Evolutionary conservation across 805 yeast species (phyloP), one percentile per base, ranked within the genome.

Genomic region (Scheffersomyces coipomensis): DNA sequence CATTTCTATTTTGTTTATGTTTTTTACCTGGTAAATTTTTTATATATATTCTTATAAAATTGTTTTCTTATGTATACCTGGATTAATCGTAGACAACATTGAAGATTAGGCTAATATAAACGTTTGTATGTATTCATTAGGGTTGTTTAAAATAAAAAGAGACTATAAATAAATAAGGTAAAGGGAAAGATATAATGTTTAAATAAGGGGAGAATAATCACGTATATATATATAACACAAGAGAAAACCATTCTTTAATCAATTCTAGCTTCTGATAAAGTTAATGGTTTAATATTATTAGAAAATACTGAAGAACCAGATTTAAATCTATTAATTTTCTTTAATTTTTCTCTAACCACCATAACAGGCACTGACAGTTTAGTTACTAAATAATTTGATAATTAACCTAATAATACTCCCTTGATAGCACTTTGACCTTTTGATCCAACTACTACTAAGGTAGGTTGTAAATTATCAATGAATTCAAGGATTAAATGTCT

Each of bases 341-440:
- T 83, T 53, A 85, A 69, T 56, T 82, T 84, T 48, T 78, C 77
- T 43, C 86, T 71, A 16, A 85, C 91, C 35, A 84, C 90, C 91
- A 84, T 84, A 17, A 84, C 90, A 0, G 91, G 90, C 2, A 81
- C 87, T 13, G 81, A 66, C 50, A 83, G 76, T 56, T 81, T 79
- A 13, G 87, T 79, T 13, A 84, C 88, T 45, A 84, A 63, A 56
- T 84, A 83, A 50, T 84, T 84, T 2, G 88, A 81, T 42, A 85
- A 70, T 2, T 86, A 79, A 2, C 91, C 91, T 44, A 83, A 70
- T 38, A 84, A 69, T 7, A 84, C 88, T 5, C 91, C 90, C 56
- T 81, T 81, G 25, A 84, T 63, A 3, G 88, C 87, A 39, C 79
- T 70, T 45, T 79, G 79, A 22, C 91, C 91, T 48, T 83, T 78